Evolutionary conservation across 208 protist species (phyloP).

Genomic region (Tritrichomonas musculus): DNA sequence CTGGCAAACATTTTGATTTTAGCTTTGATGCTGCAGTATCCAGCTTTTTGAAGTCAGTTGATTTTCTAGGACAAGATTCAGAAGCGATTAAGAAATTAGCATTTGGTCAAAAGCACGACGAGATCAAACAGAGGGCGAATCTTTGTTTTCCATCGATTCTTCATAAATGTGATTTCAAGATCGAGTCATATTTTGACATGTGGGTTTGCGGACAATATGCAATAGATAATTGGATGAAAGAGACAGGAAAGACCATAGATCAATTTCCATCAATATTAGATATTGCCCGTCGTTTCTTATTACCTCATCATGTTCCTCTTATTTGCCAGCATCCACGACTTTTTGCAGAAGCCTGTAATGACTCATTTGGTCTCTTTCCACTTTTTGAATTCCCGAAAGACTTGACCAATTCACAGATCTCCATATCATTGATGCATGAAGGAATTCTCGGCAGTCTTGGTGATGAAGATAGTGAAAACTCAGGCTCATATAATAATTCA

Average conservation of each 20-base stretch:
- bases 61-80: background rate
- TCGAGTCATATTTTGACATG: background rate
- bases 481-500: background rate
- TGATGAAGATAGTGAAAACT: too few relatives aligned
- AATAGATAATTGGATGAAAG: slow-evolving; percentile 22
- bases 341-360: background rate
- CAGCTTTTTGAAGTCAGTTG: background rate
- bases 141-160: slow-evolving; percentile 2
- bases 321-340: background rate
- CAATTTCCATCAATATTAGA: background rate
- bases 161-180: background rate
- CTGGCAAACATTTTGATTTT: background rate
- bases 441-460: too few relatives aligned
- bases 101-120: background rate
- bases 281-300: background rate
- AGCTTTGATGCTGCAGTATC: background rate
- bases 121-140: background rate
- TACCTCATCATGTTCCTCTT: background rate
- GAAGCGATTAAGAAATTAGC: background rate
- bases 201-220: slow-evolving; percentile 19
- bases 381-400: background rate
- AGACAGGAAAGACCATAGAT: background rate
- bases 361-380: background rate
- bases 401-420: too few relatives aligned
- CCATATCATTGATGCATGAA: too few relatives aligned